Base-by-base conservation (phyloP, 306 rosid genomes). In the Prinsepia uniflora region DNA sequence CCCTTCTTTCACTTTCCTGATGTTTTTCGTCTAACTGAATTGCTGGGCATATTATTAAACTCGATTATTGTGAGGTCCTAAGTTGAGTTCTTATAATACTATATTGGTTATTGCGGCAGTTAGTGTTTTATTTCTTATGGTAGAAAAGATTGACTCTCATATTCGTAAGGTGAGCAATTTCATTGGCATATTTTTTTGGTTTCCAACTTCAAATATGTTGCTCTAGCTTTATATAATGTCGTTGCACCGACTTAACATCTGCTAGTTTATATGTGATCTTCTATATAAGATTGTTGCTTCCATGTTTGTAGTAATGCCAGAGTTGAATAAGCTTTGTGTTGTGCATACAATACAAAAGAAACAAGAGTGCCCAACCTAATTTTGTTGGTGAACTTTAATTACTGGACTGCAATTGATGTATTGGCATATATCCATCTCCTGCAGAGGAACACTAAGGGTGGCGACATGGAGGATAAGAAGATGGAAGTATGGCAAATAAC, bases 101-200 rank as follows among this genome's bases (percentile, higher is more conserved):
- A 8, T 24, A 46, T 59, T 64, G 61, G 49, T 73, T 78, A 65
- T 80, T 81, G 81, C 92, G 90, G 98, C 88, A 82, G 98, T 97
- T 73, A 90, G 90, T 76, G 91, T 89, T 64, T 79, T 93, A 52
- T 93, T 93, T 83, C 98, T 93, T 84, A 81, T 93, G 49, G 95
- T 93, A 70, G 97, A 93, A 86, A 93, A 93, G 90, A 4, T 45
- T 36, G 83, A 59, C 77, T 73, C 91, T 55, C 74, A 63, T 3
- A 76, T 85, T 73, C 87, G 88, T 76, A 90, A 90, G 96, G 98
- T 88, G 74, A 85, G 81, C 72, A 70, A 69, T 68, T 68, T 55
- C 43, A 54, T 78, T 53, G 40, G 62, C 60, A 24, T 65, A 43
- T 50, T 62, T 58, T 10, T 13, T 22, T 70, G n/a, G n/a, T n/a